Evolutionary conservation across 139 green algal genomes (phyloP).

Genomic region (Closterium sp.): DNA sequence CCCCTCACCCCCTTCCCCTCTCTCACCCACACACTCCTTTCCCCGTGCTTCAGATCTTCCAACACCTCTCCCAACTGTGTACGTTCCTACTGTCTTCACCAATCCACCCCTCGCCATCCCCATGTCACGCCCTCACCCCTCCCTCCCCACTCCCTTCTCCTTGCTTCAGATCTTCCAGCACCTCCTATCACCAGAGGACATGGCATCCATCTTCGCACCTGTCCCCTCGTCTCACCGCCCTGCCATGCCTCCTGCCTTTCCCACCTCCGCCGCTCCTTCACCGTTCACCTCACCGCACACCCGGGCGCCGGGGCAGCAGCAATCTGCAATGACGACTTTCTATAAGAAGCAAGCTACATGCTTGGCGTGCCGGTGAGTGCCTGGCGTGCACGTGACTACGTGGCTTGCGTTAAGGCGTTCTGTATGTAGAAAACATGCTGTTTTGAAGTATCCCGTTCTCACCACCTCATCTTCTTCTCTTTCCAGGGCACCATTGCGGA

Average conservation of each 20-base stretch:
- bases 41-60: not conserved
- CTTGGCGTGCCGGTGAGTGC: not conserved
- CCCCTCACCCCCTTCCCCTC: no score
- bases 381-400: not conserved
- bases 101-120: not conserved
- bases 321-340: not conserved
- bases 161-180: not conserved
- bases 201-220: not conserved
- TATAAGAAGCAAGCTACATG: not conserved
- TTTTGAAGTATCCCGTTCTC: not conserved
- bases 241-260: not conserved
- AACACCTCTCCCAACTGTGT: not conserved
- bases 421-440: not conserved
- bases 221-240: not conserved
- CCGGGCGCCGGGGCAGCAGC: not conserved
- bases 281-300: not conserved
- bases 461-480: not conserved
- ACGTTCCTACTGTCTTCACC: no score
- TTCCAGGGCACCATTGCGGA: not conserved
- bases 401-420: not conserved
- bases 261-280: not conserved
- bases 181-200: not conserved
- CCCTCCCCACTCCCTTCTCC: not conserved
- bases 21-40: no score
- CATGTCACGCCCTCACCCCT: not conserved